phyloP scores from a whole-genome alignment of 805 yeast genomes.

The Kuraishia piskuri region DNA sequence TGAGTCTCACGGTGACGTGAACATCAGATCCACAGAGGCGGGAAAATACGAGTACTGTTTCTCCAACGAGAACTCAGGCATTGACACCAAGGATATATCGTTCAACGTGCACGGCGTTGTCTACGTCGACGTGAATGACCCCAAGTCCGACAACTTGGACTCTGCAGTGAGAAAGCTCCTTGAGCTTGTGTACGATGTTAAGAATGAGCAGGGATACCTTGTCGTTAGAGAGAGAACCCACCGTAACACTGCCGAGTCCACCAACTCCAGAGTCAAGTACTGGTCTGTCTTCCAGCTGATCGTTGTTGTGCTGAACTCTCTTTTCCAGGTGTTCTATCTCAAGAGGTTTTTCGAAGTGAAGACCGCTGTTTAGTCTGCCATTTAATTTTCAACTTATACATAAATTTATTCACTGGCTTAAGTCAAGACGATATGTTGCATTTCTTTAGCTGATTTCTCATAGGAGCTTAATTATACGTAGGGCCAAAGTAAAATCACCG shows the following conservation, averaged over 20 bases:
- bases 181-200: constrained; percentile 75
- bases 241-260: constrained; percentile 96
- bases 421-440: neutral
- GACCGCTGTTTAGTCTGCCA: constrained; percentile 53
- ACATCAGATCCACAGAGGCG: constrained; percentile 49
- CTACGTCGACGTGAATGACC: constrained; percentile 20
- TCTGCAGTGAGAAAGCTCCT: constrained; percentile 70
- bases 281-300: constrained; percentile 91
- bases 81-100: constrained; percentile 81
- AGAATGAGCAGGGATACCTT: constrained; percentile 87
- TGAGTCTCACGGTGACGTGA: constrained; percentile 75
- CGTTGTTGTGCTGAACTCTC: constrained; percentile 77
- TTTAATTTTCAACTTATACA: too few relatives aligned
- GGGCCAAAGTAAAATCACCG: too few relatives aligned
- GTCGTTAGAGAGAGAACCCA: constrained; percentile 96
- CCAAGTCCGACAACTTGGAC: constrained; percentile 39
- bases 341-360: constrained; percentile 94
- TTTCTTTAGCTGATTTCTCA: neutral
- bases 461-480: too few relatives aligned
- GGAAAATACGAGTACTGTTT: constrained; percentile 89
- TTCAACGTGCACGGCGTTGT: constrained; percentile 93
- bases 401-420: neutral
- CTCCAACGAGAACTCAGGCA: constrained; percentile 70
- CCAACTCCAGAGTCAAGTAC: constrained; percentile 95
- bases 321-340: constrained; percentile 90